Percentiles rank a stretch among this genome's conserved stretches.
Conservation (phyloP, 257 asterid genomes). For the Solanum sitiens region DNA sequence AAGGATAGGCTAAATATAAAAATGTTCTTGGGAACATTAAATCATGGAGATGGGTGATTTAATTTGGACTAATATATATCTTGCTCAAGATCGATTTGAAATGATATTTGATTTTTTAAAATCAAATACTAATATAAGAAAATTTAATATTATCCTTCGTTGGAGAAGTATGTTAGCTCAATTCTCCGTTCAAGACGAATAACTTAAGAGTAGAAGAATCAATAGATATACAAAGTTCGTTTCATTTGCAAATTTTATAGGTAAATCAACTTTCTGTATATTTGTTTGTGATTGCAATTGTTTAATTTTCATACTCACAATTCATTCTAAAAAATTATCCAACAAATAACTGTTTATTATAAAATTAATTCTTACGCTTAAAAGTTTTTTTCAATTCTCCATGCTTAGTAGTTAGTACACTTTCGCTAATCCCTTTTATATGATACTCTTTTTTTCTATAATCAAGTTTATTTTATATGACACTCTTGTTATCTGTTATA, state of each 20-base stretch:
- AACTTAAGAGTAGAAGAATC: neutral
- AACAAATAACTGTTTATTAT: neutral
- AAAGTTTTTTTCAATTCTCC: neutral
- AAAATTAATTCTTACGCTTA: neutral
- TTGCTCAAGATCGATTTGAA: neutral
- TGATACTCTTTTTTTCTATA: neutral
- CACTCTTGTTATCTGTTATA: neutral
- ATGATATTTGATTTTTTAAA: neutral
- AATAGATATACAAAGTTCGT: neutral
- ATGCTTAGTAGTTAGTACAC: neutral
- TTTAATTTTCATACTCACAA: neutral
- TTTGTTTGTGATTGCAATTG: neutral
- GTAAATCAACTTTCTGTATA: neutral
- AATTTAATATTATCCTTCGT: neutral
- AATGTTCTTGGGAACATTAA: neutral
- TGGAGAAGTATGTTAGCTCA: neutral
- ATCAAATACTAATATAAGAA: neutral
- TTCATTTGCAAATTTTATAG: neutral
- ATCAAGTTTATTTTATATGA: neutral
- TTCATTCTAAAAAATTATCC: neutral
- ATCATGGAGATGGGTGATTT: neutral
- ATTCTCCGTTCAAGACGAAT: neutral
- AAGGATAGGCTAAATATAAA: neutral
- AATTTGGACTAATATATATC: neutral
- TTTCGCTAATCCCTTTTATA: neutral